phyloP scores from a whole-genome alignment of 2,329 filamentous ascomycete species.

The Hortaea werneckii region DNA sequence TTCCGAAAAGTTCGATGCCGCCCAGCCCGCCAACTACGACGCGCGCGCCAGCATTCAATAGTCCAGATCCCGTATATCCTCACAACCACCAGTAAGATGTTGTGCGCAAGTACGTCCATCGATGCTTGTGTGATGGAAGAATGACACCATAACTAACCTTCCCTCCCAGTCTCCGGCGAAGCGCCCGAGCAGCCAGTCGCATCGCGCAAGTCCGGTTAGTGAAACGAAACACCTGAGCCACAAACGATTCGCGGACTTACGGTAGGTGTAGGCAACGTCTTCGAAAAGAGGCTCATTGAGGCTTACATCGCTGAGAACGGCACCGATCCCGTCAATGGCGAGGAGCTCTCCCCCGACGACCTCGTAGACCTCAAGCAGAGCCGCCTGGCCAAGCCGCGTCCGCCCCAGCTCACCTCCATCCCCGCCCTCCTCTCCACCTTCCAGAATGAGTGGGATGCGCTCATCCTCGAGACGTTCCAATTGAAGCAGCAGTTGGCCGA shows the following conservation, averaged over 20 bases:
- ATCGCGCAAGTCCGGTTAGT: conserved; percentile 82
- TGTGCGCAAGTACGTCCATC: conserved; percentile 29
- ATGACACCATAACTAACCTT: neutral
- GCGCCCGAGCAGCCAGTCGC: conserved; percentile 88
- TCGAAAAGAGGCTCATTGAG: conserved; percentile 90
- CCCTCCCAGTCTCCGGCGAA: conserved; percentile 78
- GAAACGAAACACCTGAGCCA: conserved; percentile 19
- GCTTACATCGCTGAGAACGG: conserved; percentile 89
- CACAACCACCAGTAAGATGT: conserved; percentile 17
- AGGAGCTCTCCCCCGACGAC: conserved; percentile 74
- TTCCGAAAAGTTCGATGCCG: no score
- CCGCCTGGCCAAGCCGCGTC: conserved; percentile 75
- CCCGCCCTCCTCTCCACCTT: conserved; percentile 88
- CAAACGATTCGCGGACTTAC: conserved; percentile 16
- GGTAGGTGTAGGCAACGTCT: conserved; percentile 60
- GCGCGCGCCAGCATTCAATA: neutral
- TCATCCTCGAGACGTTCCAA: conserved; percentile 85
- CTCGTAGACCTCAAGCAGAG: conserved; percentile 78
- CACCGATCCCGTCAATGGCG: conserved; percentile 81
- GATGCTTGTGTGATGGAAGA: no score
- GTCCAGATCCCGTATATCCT: neutral
- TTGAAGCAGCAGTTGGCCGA: conserved; percentile 81
- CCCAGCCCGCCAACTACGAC: no score
- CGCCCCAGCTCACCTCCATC: conserved; percentile 90
- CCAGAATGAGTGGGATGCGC: conserved; percentile 95